A percentile compares a stretch with the other conserved stretches of the same genome.
Evolutionary conservation across 768 basidiomycete species (phyloP).

Genomic region (Amanita brunnescens): DNA sequence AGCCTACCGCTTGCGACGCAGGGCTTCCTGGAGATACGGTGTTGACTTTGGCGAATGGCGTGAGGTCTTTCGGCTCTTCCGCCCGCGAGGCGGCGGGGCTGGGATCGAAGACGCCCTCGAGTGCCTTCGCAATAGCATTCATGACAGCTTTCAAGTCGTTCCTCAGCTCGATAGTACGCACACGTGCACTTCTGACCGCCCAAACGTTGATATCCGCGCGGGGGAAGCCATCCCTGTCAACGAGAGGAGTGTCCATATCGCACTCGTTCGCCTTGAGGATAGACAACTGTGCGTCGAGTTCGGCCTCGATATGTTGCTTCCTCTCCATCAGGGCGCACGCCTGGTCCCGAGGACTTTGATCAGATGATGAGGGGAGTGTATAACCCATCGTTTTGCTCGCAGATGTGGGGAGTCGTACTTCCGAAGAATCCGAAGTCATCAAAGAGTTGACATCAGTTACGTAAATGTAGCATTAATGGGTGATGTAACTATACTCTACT

Average conservation of each 20-base stretch:
- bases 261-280: constrained; percentile 57
- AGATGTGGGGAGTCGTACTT: not conserved
- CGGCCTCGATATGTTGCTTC: constrained; percentile 67
- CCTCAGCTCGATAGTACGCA: constrained; percentile 68
- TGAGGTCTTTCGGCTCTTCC: constrained; percentile 12
- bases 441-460: too few relatives aligned
- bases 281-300: constrained; percentile 53
- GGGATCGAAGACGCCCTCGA: constrained; percentile 64
- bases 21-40: constrained; percentile 76
- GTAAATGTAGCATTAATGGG: too few relatives aligned
- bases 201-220: constrained; percentile 80
- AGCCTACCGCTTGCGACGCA: constrained; percentile 65
- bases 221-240: constrained; percentile 87
- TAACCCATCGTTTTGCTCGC: constrained; percentile 30
- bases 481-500: too few relatives aligned
- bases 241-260: constrained; percentile 63
- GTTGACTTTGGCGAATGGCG: constrained; percentile 76
- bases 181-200: constrained; percentile 65
- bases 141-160: constrained; percentile 69
- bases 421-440: too few relatives aligned
- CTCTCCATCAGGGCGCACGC: constrained; percentile 57
- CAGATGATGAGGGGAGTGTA: constrained; percentile 30
- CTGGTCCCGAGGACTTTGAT: constrained; percentile 38
- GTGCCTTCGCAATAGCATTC: constrained; percentile 54
- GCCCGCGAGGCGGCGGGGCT: constrained; percentile 10